Evolutionary conservation across 768 basidiomycete species (phyloP).

Genomic region (Leucocoprinus sp.): DNA sequence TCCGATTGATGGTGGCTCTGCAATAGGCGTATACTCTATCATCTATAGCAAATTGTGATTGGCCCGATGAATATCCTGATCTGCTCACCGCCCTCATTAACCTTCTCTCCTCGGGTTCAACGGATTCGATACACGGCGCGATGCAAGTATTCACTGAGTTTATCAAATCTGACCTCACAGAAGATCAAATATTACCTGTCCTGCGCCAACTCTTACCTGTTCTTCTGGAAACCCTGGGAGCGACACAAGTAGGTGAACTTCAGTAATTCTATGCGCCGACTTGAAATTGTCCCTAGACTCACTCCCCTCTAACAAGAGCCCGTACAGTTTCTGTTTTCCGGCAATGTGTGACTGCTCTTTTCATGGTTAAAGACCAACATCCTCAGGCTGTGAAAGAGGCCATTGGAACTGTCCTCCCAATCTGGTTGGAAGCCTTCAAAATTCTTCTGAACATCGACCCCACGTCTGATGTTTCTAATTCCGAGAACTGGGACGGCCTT

Average conservation of each 20-base stretch:
- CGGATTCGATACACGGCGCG: slow-evolving; percentile 83
- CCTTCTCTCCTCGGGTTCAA: slow-evolving; percentile 65
- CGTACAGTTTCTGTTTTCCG: slow-evolving; percentile 83
- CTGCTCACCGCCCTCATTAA: slow-evolving; percentile 69
- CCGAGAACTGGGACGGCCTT: slow-evolving; percentile 73
- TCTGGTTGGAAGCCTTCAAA: slow-evolving; percentile 90
- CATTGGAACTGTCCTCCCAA: slow-evolving; percentile 67
- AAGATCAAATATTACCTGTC: slow-evolving; percentile 91
- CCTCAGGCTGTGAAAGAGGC: slow-evolving; percentile 83
- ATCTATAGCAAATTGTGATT: slow-evolving; percentile 83
- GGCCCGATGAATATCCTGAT: slow-evolving; percentile 94
- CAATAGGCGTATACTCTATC: slow-evolving; percentile 83
- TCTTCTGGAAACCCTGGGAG: slow-evolving; percentile 71
- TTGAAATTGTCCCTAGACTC: slow-evolving; percentile 32
- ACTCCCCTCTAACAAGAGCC: slow-evolving; percentile 76
- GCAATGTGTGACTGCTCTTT: slow-evolving; percentile 82
- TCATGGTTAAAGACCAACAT: slow-evolving; percentile 93
- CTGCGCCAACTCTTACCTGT: slow-evolving; percentile 86
- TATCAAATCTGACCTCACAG: slow-evolving; percentile 84
- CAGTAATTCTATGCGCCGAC: neutral
- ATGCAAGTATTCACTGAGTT: slow-evolving; percentile 97
- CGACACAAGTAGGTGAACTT: slow-evolving; percentile 48
- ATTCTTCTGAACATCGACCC: slow-evolving; percentile 63
- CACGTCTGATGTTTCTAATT: slow-evolving; percentile 47
- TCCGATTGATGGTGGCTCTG: neutral